These are phyloP conservation scores for Phytophthora pseudosyringae DNA, from an alignment of 352 stramenopile species.

Conservation along the genomic window DNA sequence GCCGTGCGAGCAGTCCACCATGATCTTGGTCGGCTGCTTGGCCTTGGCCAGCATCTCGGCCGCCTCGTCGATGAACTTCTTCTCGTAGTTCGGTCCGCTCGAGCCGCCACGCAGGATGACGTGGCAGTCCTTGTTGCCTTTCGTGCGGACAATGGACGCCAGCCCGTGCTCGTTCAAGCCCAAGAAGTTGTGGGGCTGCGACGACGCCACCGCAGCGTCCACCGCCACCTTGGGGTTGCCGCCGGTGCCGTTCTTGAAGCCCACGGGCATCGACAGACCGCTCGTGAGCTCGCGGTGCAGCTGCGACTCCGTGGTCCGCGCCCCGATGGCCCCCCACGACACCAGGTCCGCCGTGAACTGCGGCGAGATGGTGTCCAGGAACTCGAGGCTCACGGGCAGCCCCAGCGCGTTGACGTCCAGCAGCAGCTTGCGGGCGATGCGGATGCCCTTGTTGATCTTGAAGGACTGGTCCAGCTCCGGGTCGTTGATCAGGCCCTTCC, in stretches of 20 bases:
- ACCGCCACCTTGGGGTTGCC: conserved; percentile 85
- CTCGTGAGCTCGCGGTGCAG: conserved; percentile 84
- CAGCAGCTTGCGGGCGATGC: conserved; percentile 82
- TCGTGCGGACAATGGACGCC: conserved; percentile 84
- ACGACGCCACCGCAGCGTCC: conserved; percentile 72
- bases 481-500: conserved; percentile 90
- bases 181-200: conserved; percentile 82
- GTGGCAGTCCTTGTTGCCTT: conserved; percentile 87
- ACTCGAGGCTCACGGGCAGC: conserved; percentile 79
- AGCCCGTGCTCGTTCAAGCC: conserved; percentile 84
- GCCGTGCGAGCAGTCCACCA: conserved; percentile 90
- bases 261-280: conserved; percentile 82
- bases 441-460: conserved; percentile 91
- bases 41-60: conserved; percentile 68
- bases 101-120: conserved; percentile 84
- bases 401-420: conserved; percentile 84
- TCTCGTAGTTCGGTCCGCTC: conserved; percentile 82
- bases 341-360: conserved; percentile 83
- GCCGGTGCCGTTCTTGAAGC: conserved; percentile 88
- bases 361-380: conserved; percentile 84
- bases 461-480: conserved; percentile 84
- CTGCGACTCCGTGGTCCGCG: conserved; percentile 85
- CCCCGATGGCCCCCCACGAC: conserved; percentile 85
- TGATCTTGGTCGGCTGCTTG: conserved; percentile 76
- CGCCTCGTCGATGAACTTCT: conserved; percentile 72